Evolutionary conservation across 1,284 basidiomycete genomes (phyloP).

Genomic region (Ceratobasidium sp.): DNA sequence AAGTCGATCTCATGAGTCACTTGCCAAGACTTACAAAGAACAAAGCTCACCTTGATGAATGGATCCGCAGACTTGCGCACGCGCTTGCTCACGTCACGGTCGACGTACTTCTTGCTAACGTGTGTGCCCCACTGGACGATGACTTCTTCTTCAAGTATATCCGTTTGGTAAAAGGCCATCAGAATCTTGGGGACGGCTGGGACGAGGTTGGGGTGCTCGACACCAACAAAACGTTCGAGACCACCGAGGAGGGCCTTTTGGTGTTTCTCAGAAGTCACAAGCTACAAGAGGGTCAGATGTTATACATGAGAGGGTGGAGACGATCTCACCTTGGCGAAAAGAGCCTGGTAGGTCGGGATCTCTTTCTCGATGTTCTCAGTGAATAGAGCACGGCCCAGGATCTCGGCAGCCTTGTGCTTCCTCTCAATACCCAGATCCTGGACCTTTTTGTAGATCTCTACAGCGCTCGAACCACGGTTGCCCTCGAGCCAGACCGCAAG

Average conservation of each 20-base stretch:
- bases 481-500: conserved; percentile 90
- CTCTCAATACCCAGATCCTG: conserved; percentile 93
- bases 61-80: conserved; percentile 95
- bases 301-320: not conserved
- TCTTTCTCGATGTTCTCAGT: conserved; percentile 77
- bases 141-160: conserved; percentile 92
- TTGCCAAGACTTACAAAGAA: conserved; percentile 3
- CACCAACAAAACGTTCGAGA: conserved; percentile 57
- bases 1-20: not conserved
- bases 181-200: conserved; percentile 74
- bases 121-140: conserved; percentile 95
- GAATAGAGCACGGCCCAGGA: conserved; percentile 89
- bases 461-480: conserved; percentile 66
- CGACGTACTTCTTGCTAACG: conserved; percentile 97
- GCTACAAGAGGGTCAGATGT: conserved; percentile 2
- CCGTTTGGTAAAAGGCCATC: conserved; percentile 93
- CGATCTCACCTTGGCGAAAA: conserved; percentile 77
- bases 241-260: conserved; percentile 65
- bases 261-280: conserved; percentile 58
- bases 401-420: conserved; percentile 91
- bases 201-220: conserved; percentile 51
- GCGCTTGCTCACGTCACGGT: conserved; percentile 94
- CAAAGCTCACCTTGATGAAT: conserved; percentile 74
- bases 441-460: conserved; percentile 85
- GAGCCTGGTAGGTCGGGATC: conserved; percentile 72